Conservation (phyloP, 331 rosid species). For the Acacia concinna region DNA sequence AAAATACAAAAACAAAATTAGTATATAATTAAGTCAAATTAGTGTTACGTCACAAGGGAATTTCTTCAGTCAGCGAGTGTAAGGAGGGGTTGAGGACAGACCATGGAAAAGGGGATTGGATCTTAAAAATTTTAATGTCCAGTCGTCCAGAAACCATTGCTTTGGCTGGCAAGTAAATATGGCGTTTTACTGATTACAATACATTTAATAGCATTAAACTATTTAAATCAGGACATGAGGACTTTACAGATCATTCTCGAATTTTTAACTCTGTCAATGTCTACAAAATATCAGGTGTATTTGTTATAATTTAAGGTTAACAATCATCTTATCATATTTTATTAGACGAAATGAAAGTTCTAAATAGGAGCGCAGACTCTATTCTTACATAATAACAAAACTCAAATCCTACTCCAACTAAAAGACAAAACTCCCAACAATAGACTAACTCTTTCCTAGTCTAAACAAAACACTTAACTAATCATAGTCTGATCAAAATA, state of each 20-base stretch:
- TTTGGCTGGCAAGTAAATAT: neutral
- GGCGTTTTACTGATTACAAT: neutral
- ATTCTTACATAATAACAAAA: neutral
- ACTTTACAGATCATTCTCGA: neutral
- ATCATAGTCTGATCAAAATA: neutral
- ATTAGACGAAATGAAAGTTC: neutral
- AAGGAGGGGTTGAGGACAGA: neutral
- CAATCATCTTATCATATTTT: neutral
- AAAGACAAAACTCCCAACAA: neutral
- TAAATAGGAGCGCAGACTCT: neutral
- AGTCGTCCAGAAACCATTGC: neutral
- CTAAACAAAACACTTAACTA: neutral
- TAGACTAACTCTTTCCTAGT: neutral
- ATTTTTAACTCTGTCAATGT: neutral
- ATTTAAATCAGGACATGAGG: neutral
- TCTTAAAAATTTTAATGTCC: neutral
- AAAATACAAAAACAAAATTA: neutral
- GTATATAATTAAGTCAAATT: neutral
- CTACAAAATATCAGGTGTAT: neutral
- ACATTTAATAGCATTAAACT: neutral
- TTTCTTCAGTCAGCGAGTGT: neutral
- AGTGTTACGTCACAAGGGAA: neutral
- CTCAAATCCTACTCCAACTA: neutral
- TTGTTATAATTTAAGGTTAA: neutral
- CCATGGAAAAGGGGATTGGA: neutral